These are phyloP conservation scores for Podospora pseudoanserina DNA, from an alignment of 495 filamentous ascomycete species.

Conservation along the genomic window DNA sequence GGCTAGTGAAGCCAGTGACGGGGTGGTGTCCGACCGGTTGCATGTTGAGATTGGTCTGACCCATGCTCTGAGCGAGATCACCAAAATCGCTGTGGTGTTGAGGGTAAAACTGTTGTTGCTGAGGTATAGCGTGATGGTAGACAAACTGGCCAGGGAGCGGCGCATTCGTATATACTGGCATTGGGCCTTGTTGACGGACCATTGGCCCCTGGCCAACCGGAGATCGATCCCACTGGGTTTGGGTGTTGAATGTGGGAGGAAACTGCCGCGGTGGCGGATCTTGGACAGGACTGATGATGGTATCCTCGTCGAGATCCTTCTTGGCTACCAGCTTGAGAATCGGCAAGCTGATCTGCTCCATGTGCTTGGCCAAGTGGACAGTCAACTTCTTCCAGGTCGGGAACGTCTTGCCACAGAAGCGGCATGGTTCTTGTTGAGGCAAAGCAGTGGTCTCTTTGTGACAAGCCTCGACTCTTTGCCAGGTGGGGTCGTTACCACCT, in stretches of 20 bases:
- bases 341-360: slow-evolving; percentile 90
- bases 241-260: slow-evolving; percentile 32
- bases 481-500: slow-evolving; percentile 59
- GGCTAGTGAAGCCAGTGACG: slow-evolving; percentile 14
- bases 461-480: slow-evolving; percentile 75
- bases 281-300: slow-evolving; percentile 61
- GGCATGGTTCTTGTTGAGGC: slow-evolving; percentile 78
- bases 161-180: slow-evolving; percentile 16
- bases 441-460: slow-evolving; percentile 62
- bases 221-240: slow-evolving; percentile 22
- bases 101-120: background rate
- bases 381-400: slow-evolving; percentile 91
- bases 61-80: slow-evolving; percentile 19
- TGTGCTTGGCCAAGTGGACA: slow-evolving; percentile 92
- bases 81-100: slow-evolving; percentile 7
- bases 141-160: slow-evolving; percentile 3
- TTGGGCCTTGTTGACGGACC: slow-evolving; percentile 15
- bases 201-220: slow-evolving; percentile 11
- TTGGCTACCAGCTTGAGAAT: slow-evolving; percentile 69
- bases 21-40: slow-evolving; percentile 10
- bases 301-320: slow-evolving; percentile 55
- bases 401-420: slow-evolving; percentile 82
- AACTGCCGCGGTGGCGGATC: slow-evolving; percentile 45
- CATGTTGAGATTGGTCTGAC: slow-evolving; percentile 19
- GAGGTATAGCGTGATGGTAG: slow-evolving; percentile 12